Conservation (phyloP, 345 rosid species). For the Camelina laxa region DNA sequence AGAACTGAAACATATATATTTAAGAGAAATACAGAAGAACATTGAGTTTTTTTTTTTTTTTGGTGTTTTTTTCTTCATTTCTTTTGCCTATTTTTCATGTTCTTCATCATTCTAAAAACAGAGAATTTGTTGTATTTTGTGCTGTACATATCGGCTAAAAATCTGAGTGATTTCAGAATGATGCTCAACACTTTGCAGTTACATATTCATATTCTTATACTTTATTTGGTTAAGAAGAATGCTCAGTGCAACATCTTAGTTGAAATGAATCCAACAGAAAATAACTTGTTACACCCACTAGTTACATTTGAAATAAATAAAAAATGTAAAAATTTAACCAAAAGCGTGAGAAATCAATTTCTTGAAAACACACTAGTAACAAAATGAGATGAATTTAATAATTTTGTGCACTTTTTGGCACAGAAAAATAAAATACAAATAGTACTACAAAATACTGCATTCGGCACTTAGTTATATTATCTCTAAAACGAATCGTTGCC, state of each 20-base stretch:
- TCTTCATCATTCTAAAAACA: conserved; percentile 22
- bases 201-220: too few relatives aligned
- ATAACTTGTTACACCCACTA: background rate
- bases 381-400: background rate
- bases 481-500: conserved; percentile 52
- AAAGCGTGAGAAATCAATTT: background rate
- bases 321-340: background rate
- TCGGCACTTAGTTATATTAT: background rate
- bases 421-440: background rate
- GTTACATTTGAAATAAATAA: background rate
- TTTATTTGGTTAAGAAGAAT: too few relatives aligned
- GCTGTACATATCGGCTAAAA: background rate
- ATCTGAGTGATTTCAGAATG: too few relatives aligned
- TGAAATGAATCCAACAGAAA: background rate
- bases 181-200: too few relatives aligned
- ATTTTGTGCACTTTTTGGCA: background rate
- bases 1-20: conserved; percentile 35
- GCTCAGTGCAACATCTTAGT: too few relatives aligned
- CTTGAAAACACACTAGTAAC: background rate
- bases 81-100: background rate
- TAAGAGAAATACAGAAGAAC: background rate
- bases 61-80: background rate
- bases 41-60: background rate
- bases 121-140: conserved; percentile 3
- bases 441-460: background rate